phyloP scores from a whole-genome alignment of 345 rosid species.

The Camelina laxa region DNA sequence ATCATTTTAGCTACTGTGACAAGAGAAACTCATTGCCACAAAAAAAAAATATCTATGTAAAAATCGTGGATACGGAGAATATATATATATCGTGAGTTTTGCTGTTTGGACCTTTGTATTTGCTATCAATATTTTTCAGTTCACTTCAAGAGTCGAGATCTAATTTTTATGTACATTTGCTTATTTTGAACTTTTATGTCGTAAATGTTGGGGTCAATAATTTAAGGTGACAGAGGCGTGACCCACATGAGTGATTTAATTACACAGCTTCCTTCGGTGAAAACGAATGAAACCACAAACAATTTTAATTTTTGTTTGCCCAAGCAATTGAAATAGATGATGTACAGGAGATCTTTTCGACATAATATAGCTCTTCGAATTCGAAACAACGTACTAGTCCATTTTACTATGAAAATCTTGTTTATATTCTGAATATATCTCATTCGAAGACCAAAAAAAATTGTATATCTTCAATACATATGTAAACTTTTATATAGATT shows the following conservation, averaged over 20 bases:
- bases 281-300: neutral
- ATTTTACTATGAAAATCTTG: too few species aligned
- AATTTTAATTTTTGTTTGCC: neutral
- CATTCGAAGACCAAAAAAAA: too few species aligned
- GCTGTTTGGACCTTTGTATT: too few species aligned
- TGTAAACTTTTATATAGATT: too few species aligned
- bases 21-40: neutral
- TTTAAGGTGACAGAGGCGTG: slow-evolving; percentile 17
- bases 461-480: too few species aligned
- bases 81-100: too few species aligned
- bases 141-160: neutral
- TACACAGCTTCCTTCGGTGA: neutral
- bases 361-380: too few species aligned
- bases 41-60: neutral
- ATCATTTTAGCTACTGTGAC: neutral
- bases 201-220: slow-evolving; percentile 19
- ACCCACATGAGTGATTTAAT: slow-evolving; percentile 2
- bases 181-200: slow-evolving; percentile 11
- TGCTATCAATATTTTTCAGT: neutral
- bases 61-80: neutral
- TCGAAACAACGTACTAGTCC: too few species aligned
- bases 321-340: neutral
- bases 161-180: neutral
- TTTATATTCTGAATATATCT: too few species aligned
- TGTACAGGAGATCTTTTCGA: too few species aligned